A percentile compares a stretch with the other conserved stretches of the same genome.
phyloP scores from a whole-genome alignment of 208 protist genomes.

The Trypanosomatidae sp. region DNA sequence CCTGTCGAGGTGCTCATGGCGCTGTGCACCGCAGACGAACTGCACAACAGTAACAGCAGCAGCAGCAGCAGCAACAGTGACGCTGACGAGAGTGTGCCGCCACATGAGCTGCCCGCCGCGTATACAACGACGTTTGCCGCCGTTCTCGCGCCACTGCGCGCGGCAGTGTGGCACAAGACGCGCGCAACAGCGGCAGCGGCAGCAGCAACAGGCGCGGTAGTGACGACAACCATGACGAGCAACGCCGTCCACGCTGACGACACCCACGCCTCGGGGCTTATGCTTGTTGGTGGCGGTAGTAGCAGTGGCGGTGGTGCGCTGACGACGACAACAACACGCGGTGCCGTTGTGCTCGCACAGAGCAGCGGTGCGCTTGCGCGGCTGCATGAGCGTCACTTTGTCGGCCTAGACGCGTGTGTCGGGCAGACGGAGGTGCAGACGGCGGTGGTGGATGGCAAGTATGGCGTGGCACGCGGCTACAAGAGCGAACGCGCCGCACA shows the following conservation, averaged over 20 bases:
- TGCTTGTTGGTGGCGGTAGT: conserved; percentile 4
- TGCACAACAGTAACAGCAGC: too few relatives aligned
- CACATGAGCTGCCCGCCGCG: conserved; percentile 36
- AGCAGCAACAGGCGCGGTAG: background rate
- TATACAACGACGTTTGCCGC: conserved; percentile 54
- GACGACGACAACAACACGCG: conserved; percentile 5
- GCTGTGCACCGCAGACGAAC: conserved; percentile 19
- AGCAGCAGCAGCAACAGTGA: too few relatives aligned
- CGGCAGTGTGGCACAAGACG: background rate
- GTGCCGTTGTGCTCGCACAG: conserved; percentile 4
- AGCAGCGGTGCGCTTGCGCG: conserved; percentile 28
- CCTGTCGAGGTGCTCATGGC: conserved; percentile 79
- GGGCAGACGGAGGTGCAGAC: conserved; percentile 68
- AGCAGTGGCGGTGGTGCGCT: conserved; percentile 6
- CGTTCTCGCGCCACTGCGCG: conserved; percentile 13
- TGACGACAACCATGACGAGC: conserved; percentile 2
- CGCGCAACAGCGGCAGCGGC: conserved; percentile 1
- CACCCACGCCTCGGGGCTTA: too few relatives aligned
- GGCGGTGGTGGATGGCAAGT: conserved; percentile 40
- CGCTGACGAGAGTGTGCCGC: conserved; percentile 6
- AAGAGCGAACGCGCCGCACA: too few relatives aligned
- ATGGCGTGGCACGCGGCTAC: conserved; percentile 79
- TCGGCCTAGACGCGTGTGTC: conserved; percentile 56
- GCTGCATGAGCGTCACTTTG: conserved; percentile 54
- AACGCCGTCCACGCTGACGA: too few relatives aligned